These are phyloP conservation scores for Lachnellula subtilissima DNA, from an alignment of 2,329 filamentous ascomycete genomes.

Conservation along the genomic window DNA sequence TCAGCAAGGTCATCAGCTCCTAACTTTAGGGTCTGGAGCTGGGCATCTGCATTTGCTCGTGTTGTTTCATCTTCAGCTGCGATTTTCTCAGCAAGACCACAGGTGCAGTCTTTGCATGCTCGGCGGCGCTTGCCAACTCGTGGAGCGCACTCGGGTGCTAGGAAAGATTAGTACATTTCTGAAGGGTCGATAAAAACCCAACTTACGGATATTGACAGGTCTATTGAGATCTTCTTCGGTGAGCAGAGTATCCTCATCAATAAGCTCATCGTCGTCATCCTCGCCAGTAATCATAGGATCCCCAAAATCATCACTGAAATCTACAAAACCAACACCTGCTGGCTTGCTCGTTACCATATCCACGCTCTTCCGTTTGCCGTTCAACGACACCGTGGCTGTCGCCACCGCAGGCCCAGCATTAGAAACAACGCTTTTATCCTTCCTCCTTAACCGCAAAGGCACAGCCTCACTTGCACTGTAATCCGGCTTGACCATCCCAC, in stretches of 20 bases:
- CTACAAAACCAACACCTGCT: slow-evolving; percentile 62
- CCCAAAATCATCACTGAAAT: slow-evolving; percentile 60
- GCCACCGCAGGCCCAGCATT: slow-evolving; percentile 32
- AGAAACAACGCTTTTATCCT: slow-evolving; percentile 50
- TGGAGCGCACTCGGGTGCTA: slow-evolving; percentile 81
- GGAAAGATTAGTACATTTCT: slow-evolving; percentile 5
- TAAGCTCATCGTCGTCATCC: slow-evolving; percentile 72
- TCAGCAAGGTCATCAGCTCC: slow-evolving; percentile 76
- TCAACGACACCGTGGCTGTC: slow-evolving; percentile 27
- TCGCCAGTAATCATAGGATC: slow-evolving; percentile 46
- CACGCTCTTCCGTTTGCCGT: slow-evolving; percentile 26
- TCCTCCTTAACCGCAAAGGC: slow-evolving; percentile 50
- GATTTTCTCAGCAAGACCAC: slow-evolving; percentile 79
- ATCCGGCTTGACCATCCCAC: slow-evolving; percentile 71
- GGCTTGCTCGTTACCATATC: slow-evolving; percentile 32
- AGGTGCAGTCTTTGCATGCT: slow-evolving; percentile 97
- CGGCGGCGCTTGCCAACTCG: slow-evolving; percentile 83
- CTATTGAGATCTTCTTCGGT: slow-evolving; percentile 78
- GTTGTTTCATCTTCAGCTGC: slow-evolving; percentile 77
- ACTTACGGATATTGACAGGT: slow-evolving; percentile 76
- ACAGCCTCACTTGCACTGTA: slow-evolving; percentile 33
- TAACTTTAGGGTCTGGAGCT: slow-evolving; percentile 65
- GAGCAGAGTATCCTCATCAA: slow-evolving; percentile 85
- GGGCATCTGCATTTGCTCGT: slow-evolving; percentile 58
- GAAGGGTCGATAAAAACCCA: neutral